These are phyloP conservation scores for Geranium brycei DNA, from an alignment of 345 rosid genomes.

Conservation along the genomic window DNA sequence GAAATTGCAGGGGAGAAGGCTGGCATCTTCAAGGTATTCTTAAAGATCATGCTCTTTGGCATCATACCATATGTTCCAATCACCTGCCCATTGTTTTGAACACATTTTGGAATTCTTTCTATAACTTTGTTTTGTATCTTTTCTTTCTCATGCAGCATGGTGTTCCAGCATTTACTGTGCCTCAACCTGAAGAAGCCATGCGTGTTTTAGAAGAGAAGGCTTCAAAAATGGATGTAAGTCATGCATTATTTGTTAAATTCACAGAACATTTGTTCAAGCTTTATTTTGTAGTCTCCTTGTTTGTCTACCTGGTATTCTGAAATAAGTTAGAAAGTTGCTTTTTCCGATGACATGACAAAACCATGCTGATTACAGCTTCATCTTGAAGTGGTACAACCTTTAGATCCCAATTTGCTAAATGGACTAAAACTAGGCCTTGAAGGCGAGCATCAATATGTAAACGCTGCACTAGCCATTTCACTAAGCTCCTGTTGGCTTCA, in stretches of 20 bases:
- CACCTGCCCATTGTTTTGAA: background rate
- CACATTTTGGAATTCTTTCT: background rate
- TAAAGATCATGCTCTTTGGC: constrained; percentile 1
- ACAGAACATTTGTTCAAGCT: background rate
- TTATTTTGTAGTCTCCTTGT: background rate
- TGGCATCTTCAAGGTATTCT: constrained; percentile 84
- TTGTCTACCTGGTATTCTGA: background rate
- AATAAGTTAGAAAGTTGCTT: background rate
- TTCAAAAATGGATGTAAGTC: constrained; percentile 54
- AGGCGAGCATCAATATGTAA: constrained; percentile 84
- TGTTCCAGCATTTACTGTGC: constrained; percentile 82
- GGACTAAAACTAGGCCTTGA: constrained; percentile 75
- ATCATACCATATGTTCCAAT: background rate
- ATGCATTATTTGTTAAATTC: background rate
- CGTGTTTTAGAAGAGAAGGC: constrained; percentile 73
- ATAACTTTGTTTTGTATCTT: constrained; percentile 1
- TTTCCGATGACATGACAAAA: background rate
- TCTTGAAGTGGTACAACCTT: constrained; percentile 53
- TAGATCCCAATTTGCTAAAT: constrained; percentile 45
- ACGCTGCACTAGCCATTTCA: constrained; percentile 86
- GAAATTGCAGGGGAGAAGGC: constrained; percentile 97
- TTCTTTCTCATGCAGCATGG: constrained; percentile 34
- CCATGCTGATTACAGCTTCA: constrained; percentile 40
- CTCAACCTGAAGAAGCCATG: constrained; percentile 97
- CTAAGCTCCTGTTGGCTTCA: constrained; percentile 72